Evolutionary conservation across 371 early-diverging fungal genomes (phyloP).

Genomic region (Circinella minor): DNA sequence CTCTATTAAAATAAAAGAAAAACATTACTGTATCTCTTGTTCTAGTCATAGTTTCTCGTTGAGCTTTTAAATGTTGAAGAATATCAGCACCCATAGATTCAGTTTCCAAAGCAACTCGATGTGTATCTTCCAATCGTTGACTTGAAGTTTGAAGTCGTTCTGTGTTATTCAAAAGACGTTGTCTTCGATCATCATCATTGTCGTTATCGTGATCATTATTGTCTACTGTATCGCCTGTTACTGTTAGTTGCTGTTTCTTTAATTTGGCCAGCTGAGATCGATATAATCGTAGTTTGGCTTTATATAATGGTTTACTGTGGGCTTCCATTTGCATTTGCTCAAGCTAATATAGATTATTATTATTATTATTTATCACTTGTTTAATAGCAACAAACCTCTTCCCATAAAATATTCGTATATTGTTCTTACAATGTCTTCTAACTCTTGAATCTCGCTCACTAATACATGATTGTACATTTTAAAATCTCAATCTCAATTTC

Average conservation of each 20-base stretch:
- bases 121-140: conserved; percentile 85
- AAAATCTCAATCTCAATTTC: too few relatives aligned
- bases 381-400: not conserved
- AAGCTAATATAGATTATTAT: conserved; percentile 47
- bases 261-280: conserved; percentile 80
- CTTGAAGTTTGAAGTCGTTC: conserved; percentile 82
- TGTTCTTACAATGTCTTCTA: conserved; percentile 81
- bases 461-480: conserved; percentile 42
- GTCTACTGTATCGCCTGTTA: conserved; percentile 57
- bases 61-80: conserved; percentile 78
- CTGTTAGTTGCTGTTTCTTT: conserved; percentile 57
- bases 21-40: conserved; percentile 79
- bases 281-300: conserved; percentile 73
- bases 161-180: conserved; percentile 82
- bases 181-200: conserved; percentile 64
- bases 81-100: conserved; percentile 88
- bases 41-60: conserved; percentile 89
- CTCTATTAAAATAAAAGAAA: not conserved
- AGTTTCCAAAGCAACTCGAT: conserved; percentile 90
- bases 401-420: not conserved
- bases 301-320: conserved; percentile 73
- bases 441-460: conserved; percentile 70
- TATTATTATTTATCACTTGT: too few relatives aligned
- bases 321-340: conserved; percentile 94
- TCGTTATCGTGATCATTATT: conserved; percentile 30